phyloP scores from a whole-genome alignment of 2,329 filamentous ascomycete species.

The Magnaporthiopsis rhizophila region DNA sequence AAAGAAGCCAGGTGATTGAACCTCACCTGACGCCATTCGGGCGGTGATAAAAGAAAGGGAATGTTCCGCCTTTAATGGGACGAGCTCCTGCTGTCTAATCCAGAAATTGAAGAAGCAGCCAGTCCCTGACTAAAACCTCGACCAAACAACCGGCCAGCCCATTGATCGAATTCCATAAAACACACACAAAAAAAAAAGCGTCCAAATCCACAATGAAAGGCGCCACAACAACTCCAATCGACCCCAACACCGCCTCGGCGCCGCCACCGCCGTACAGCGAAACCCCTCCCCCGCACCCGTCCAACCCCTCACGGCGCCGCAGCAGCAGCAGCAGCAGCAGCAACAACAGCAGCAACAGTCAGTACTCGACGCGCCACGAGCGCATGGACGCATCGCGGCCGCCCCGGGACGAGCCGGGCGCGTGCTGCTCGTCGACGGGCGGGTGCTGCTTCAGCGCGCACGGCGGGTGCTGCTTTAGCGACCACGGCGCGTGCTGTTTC shows the following conservation, averaged over 20 bases:
- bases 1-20: neutral
- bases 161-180: no score
- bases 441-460: constrained; percentile 14
- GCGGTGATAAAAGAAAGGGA: neutral
- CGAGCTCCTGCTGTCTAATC: no score
- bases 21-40: neutral
- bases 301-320: no score
- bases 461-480: constrained; percentile 15
- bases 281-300: neutral
- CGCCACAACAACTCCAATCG: neutral
- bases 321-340: no score
- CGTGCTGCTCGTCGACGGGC: constrained; percentile 12
- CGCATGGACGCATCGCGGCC: neutral
- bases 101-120: no score
- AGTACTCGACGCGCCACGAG: neutral
- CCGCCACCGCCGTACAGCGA: neutral
- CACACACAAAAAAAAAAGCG: no score
- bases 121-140: no score
- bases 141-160: neutral
- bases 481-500: constrained; percentile 13
- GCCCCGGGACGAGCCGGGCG: neutral
- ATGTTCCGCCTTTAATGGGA: neutral
- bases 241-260: neutral
- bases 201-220: neutral
- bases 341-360: no score